A percentile compares a stretch with the other conserved stretches of the same genome.
These are phyloP conservation scores for Balakata baccata DNA, from an alignment of 345 rosid species.

Conservation along the genomic window DNA sequence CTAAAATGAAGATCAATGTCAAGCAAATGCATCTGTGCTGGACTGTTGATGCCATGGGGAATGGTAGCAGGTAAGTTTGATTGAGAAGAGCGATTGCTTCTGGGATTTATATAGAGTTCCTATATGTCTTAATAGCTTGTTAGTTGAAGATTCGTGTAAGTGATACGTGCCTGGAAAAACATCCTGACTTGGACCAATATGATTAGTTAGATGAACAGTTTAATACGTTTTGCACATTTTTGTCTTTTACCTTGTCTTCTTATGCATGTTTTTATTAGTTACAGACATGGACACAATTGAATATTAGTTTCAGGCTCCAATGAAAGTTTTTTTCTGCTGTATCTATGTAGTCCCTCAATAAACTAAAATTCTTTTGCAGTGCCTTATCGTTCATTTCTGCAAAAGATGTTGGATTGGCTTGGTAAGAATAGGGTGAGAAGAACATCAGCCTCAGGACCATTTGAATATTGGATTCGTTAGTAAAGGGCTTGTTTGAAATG, in stretches of 20 bases:
- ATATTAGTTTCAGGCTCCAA: no score
- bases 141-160: neutral
- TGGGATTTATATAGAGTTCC: neutral
- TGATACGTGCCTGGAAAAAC: neutral
- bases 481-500: no score
- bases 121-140: neutral
- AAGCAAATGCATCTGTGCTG: neutral
- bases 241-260: neutral
- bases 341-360: no score
- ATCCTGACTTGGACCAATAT: neutral
- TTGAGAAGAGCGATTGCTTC: neutral
- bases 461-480: no score
- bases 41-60: neutral
- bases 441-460: no score
- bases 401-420: no score
- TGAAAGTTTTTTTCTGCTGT: no score
- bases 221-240: neutral
- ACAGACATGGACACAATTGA: no score
- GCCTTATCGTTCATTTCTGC: no score
- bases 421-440: no score
- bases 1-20: constrained; percentile 1
- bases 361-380: no score
- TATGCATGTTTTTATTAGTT: no score
- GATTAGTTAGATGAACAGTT: neutral
- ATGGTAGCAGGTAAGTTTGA: neutral